Base-by-base conservation (phyloP, 2,329 filamentous ascomycete genomes). In the Cadophora luteo-olivacea region DNA sequence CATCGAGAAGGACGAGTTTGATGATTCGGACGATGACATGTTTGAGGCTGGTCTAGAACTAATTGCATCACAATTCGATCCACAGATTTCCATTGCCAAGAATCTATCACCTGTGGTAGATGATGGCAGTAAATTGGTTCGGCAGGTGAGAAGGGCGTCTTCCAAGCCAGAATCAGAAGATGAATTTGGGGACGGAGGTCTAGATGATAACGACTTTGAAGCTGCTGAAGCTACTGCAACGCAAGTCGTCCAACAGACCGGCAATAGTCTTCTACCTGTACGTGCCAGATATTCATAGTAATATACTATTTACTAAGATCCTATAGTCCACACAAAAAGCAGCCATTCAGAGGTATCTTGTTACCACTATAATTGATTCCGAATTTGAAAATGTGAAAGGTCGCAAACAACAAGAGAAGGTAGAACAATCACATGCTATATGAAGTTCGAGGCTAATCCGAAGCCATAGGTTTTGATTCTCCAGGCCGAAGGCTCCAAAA, bases 321-420 rank as follows among this genome's bases (percentile, higher is more conserved):
- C 81, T 79, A 83, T 87, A 92, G 91, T 88, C 86, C 81, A 86
- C 83, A 78, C 82, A 85, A 78, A 91, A 90, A 79, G 82, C 85
- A 74, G 88, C 90, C 60, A 97, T 97, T 76, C 93, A 97, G 80
- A 91, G 95, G 73, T 97, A 97, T 81, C 84, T 94, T 71, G 87
- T 97, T 75, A 91, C 90, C 72, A 89, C 91, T 77, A 87, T 94
- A 73, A 82, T 91, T 69, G 87, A 92, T 70, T 87, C 87, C 74
- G 85, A 89, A 57, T 97, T 92, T 79, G 82, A 83, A 68, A 88
- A 90, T 78, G 83, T 86, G 25, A 85, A 84, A 72, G 89, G 91
- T 55, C 84, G 86, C 72, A 79, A 82, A 61, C 84, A 83, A 62
- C 83, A 84, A 54, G 91, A 97, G 79, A 94, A 96, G 87, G 93